Evolutionary conservation across 257 asterid species (phyloP).

Genomic region (Penstemon davidsonii): DNA sequence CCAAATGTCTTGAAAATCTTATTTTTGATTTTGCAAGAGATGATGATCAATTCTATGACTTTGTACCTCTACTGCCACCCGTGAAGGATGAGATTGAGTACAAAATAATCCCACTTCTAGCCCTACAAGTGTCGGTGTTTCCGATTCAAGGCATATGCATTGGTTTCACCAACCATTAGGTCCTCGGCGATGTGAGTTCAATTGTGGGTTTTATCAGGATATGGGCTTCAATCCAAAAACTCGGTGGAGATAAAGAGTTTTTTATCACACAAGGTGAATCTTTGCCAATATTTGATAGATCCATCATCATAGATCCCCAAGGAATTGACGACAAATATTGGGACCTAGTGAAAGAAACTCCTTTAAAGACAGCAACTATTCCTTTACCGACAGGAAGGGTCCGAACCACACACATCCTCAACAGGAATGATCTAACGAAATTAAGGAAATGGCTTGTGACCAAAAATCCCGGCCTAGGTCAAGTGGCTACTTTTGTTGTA

Average conservation of each 20-base stretch:
- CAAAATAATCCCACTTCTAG: constrained; percentile 32
- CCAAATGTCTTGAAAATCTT: constrained; percentile 33
- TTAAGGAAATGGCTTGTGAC: neutral
- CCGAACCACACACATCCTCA: constrained; percentile 34
- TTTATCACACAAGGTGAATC: neutral
- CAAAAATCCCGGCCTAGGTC: neutral
- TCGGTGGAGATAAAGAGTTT: constrained; percentile 23
- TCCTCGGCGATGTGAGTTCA: constrained; percentile 42
- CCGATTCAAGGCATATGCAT: constrained; percentile 41
- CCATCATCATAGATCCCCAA: constrained; percentile 24
- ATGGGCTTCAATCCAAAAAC: constrained; percentile 44
- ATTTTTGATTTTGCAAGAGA: constrained; percentile 31
- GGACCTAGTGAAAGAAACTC: constrained; percentile 20
- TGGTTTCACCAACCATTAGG: constrained; percentile 43
- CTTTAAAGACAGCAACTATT: constrained; percentile 6
- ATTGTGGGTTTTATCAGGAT: constrained; percentile 33
- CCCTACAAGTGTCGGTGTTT: constrained; percentile 51
- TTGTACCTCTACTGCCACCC: constrained; percentile 41
- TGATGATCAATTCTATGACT: constrained; percentile 37
- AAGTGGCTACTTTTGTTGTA: neutral
- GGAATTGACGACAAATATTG: constrained; percentile 32
- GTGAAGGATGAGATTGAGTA: constrained; percentile 14
- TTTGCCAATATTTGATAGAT: constrained; percentile 27
- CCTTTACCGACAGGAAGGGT: constrained; percentile 31
- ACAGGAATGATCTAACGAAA: neutral